Conservation (phyloP, 2,329 filamentous ascomycete species). For the Aureobasidium sp. region DNA sequence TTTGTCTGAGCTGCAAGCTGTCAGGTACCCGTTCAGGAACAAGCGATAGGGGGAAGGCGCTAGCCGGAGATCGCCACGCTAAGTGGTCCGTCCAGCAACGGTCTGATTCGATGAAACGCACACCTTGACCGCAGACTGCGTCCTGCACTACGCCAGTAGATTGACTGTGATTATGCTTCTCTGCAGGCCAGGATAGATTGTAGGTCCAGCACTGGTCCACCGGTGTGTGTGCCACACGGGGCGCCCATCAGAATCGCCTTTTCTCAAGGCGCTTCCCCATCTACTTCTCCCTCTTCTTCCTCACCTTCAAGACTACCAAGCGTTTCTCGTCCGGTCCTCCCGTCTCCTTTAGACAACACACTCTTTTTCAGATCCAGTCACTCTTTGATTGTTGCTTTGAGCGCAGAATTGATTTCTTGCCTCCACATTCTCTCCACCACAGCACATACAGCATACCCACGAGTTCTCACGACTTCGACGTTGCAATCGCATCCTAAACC, state of each 20-base stretch:
- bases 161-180: conserved; percentile 11
- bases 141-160: conserved; percentile 4
- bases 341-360: conserved; percentile 27
- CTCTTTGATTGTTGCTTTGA: conserved; percentile 23
- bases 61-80: conserved; percentile 13
- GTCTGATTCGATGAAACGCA: conserved; percentile 13
- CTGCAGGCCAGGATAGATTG: conserved; percentile 9
- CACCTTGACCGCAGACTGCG: conserved; percentile 12
- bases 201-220: background rate
- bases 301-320: conserved; percentile 24
- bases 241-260: background rate
- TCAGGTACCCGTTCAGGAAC: conserved; percentile 13
- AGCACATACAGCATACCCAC: conserved; percentile 7
- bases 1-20: conserved; percentile 2
- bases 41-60: conserved; percentile 12
- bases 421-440: conserved; percentile 17
- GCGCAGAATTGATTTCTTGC: conserved; percentile 20
- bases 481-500: conserved; percentile 16
- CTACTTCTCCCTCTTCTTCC: conserved; percentile 16
- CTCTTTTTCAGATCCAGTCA: conserved; percentile 28
- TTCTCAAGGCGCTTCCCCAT: conserved; percentile 8
- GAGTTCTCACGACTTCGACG: conserved; percentile 16
- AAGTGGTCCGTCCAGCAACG: conserved; percentile 9
- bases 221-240: conserved; percentile 4
- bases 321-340: conserved; percentile 19